phyloP scores from a whole-genome alignment of 2,329 filamentous ascomycete species.

The Ciborinia camelliae region DNA sequence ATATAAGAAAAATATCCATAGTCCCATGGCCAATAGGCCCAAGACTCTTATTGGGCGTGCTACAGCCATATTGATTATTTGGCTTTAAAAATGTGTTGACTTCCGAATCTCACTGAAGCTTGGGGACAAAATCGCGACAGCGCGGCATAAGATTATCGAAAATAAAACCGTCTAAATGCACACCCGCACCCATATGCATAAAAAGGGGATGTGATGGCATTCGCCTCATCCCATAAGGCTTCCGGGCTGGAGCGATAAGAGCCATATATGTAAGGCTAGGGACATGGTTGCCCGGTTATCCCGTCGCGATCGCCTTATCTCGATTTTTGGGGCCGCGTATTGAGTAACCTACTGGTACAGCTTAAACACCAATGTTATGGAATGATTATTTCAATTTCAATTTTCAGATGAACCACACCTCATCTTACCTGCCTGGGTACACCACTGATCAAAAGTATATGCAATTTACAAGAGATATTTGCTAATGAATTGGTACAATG shows the following conservation, averaged over 20 bases:
- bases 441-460: neutral
- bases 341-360: no score
- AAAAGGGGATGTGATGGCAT: conserved; percentile 12
- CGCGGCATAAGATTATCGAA: conserved; percentile 20
- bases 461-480: neutral
- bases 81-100: conserved; percentile 19
- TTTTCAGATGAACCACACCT: neutral
- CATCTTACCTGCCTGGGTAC: neutral
- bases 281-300: no score
- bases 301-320: neutral
- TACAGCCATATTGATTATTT: conserved; percentile 65
- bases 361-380: neutral
- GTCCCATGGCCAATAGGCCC: conserved; percentile 64
- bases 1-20: conserved; percentile 77
- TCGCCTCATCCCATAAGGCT: conserved; percentile 5
- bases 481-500: conserved; percentile 48
- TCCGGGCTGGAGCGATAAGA: neutral
- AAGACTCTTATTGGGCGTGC: conserved; percentile 81
- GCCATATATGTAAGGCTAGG: conserved; percentile 8
- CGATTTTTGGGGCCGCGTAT: neutral
- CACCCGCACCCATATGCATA: no score
- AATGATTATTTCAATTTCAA: neutral
- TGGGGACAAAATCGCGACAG: conserved; percentile 7
- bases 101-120: conserved; percentile 16
- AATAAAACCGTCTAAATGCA: conserved; percentile 8